phyloP scores from a whole-genome alignment of 139 green algal genomes.

The Chlorella sp. region DNA sequence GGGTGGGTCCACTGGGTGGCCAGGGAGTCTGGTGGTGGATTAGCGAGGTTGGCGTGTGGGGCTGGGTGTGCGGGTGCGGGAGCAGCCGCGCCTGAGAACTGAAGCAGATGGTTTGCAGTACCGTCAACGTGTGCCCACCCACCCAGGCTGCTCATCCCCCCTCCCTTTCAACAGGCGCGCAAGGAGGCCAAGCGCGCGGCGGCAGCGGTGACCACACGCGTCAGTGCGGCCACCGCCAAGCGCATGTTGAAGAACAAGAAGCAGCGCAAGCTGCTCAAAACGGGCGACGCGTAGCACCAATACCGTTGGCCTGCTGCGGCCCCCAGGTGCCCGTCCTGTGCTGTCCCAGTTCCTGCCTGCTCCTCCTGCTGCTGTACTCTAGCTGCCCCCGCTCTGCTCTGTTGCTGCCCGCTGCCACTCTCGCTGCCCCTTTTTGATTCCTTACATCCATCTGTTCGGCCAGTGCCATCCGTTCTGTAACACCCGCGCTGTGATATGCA shows the following conservation, averaged over 20 bases:
- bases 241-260: slow-evolving; percentile 80
- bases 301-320: background rate
- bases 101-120: no score
- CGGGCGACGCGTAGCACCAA: background rate
- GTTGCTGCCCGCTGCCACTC: background rate
- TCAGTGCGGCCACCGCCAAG: slow-evolving; percentile 59
- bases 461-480: background rate
- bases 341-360: background rate
- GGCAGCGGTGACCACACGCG: slow-evolving; percentile 38
- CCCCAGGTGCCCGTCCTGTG: background rate
- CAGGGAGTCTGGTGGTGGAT: no score
- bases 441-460: background rate
- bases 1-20: no score
- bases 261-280: slow-evolving; percentile 30
- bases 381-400: background rate
- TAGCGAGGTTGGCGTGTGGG: no score
- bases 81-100: no score
- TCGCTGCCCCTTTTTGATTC: background rate
- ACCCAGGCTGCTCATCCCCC: no score
- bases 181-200: slow-evolving; percentile 62
- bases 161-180: background rate
- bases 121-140: no score
- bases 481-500: no score
- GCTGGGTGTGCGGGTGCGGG: no score
- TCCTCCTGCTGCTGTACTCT: background rate